Evolutionary conservation across 148 eudicot genomes (phyloP), one percentile per base, ranked within the genome.

Genomic region (Persicaria tinctoria): DNA sequence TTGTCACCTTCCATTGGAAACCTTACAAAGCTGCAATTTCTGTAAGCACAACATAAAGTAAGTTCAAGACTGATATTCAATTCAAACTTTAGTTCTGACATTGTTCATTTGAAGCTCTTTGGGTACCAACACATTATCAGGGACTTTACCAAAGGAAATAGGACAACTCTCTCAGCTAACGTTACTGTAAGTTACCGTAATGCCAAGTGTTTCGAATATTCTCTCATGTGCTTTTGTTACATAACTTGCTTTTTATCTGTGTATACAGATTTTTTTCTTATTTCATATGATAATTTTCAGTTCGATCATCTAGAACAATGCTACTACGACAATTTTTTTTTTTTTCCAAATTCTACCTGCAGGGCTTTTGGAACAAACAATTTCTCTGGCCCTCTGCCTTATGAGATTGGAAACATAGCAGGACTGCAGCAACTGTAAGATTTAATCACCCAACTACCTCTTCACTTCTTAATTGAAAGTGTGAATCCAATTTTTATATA

Each of bases 331-430:
- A 23, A 23, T 23, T 71, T 12, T 20, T 20, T 20, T 20, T 20
- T 20, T 38, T 6, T 66, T 5, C 8, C 46, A 14, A 66, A 78
- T 12, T 38, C 62, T 49, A 66, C 69, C 66, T 83, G 75, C 84
- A 93, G 98, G 78, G 80, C 82, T 49, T 20, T 91, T 78, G 76
- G 90, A 27, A 41, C 90, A 55, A 93, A 88, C 78, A 89, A 88
- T 74, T 88, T 91, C 80, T 83, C 89, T 54, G 97, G 97, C 8
- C 81, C 97, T 62, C 62, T 93, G 74, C 98, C 98, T 54, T 79
- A 90, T 54, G 91, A 88, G 78, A 77, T 93, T 56, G 98, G 97
- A 62, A 86, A 81, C 74, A 84, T 90, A 55, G 74, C 73, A 18
- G 87, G 68, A 72, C 76, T 93, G 74, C 46, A 74, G 51, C 86